phyloP scores from a whole-genome alignment of 768 basidiomycete species.

The Rhizopogon rudus region DNA sequence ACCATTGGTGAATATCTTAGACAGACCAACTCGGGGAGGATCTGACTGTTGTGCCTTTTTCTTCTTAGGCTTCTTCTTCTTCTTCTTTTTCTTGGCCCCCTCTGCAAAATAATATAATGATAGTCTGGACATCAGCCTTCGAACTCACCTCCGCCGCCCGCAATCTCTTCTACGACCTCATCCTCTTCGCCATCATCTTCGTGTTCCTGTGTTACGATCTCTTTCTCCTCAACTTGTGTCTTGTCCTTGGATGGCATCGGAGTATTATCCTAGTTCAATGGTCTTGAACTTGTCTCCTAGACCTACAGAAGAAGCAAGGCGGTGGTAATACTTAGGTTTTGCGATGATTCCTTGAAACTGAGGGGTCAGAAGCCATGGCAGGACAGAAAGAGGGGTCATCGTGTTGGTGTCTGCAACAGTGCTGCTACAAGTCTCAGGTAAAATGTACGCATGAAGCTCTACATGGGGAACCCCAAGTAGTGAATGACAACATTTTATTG shows the following conservation, averaged over 20 bases:
- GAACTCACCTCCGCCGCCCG: slow-evolving; percentile 23
- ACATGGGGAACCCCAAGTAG: no score
- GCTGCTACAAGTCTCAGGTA: no score
- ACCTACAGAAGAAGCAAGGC: no score
- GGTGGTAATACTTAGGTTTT: no score
- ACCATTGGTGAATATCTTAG: slow-evolving; percentile 84
- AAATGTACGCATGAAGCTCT: no score
- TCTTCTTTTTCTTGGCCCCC: slow-evolving; percentile 77
- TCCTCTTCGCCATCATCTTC: slow-evolving; percentile 30
- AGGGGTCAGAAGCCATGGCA: no score
- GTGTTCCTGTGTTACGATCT: slow-evolving; percentile 12
- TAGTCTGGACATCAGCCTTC: neutral
- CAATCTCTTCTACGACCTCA: slow-evolving; percentile 18
- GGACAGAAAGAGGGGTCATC: no score
- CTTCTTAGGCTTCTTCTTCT: slow-evolving; percentile 90
- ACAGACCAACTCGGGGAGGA: slow-evolving; percentile 84
- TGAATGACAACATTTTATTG: no score
- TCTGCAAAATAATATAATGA: neutral
- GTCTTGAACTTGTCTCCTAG: neutral
- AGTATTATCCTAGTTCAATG: neutral
- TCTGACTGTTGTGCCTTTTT: slow-evolving; percentile 82
- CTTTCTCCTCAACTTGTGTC: slow-evolving; percentile 9
- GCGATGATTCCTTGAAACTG: no score
- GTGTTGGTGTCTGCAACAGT: no score
- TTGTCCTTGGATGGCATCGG: slow-evolving; percentile 14